Base-by-base conservation (phyloP, 1,284 basidiomycete species). In the Leccinum griseonigrum region DNA sequence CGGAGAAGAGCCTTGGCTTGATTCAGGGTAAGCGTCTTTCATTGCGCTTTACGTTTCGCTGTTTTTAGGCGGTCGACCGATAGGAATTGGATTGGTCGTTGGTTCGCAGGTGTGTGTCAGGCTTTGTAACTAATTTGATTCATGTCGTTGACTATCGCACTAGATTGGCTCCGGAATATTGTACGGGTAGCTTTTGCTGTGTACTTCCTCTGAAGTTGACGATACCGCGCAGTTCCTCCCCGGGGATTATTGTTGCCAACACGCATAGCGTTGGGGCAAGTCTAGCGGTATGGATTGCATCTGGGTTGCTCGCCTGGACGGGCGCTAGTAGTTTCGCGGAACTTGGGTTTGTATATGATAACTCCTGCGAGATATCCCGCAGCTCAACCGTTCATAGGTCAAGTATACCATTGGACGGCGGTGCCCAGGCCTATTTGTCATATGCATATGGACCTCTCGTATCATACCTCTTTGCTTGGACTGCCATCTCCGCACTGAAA, bases 141-240 rank as follows among this genome's bases (percentile, higher is more conserved):
- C 48, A 53, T 43, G 13, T 8, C 14, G 51, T 26, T 64, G 57
- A 68, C 38, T 3, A 4, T 56, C 29, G 50, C 48, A 32, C 56
- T 64, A 90, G 85, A 93, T 96, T 73, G 94, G 94, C 32, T 94
- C 91, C 13, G 95, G 95, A 22, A 97, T 97, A 66, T 97, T 97
- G 91, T 92, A 71, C 67, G 85, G 2, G 13, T 46, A 63, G 31
- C 13, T 58, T 36, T 59, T 26, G 46, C 56, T 46, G 56, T 26
- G 4, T 38, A 38, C 36, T 22, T 48, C 9, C 40, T 56, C 10
- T 11, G 9, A 54, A 29, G 29, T 56, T 67, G 38, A 63, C 34
- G 32, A 22, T 38, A 53, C 43, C 38, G 2, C 40, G 6, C 60
- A 93, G 91, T 77, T 94, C 92, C 1, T 94, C 92, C 1, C 95